A percentile compares a stretch with the other conserved stretches of the same genome.
phyloP scores from a whole-genome alignment of 2,329 filamentous ascomycete genomes.

The Neoscytalidium dimidiatum region DNA sequence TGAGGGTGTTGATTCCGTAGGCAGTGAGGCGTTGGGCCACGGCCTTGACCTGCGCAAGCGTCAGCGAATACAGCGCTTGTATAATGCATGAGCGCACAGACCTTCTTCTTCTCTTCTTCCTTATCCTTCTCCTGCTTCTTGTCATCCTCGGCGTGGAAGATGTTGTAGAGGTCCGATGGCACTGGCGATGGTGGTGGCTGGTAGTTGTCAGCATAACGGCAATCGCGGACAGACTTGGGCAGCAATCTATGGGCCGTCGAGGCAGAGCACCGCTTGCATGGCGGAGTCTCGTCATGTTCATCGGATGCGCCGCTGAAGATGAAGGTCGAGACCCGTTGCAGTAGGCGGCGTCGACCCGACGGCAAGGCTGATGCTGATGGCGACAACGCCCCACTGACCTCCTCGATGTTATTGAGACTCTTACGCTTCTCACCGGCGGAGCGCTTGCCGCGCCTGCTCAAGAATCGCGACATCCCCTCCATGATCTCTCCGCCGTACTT shows the following conservation, averaged over 20 bases:
- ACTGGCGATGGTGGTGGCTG: conserved; percentile 16
- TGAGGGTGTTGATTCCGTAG: conserved; percentile 57
- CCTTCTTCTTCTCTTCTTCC: conserved; percentile 56
- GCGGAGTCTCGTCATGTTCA: neutral
- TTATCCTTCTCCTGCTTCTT: conserved; percentile 58
- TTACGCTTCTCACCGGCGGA: conserved; percentile 34
- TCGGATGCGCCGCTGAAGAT: neutral
- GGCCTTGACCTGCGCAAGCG: conserved; percentile 47
- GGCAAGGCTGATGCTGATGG: conserved; percentile 6
- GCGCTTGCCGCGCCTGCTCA: conserved; percentile 67
- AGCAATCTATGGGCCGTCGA: neutral
- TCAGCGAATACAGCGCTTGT: neutral
- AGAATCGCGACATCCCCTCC: conserved; percentile 63
- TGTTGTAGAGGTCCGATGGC: conserved; percentile 56
- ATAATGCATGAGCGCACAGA: conserved; percentile 24
- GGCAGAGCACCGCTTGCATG: neutral
- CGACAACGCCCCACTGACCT: conserved; percentile 15
- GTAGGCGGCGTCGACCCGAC: conserved; percentile 8
- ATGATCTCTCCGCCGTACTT: conserved; percentile 33
- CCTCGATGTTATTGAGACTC: conserved; percentile 10
- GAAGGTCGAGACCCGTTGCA: conserved; percentile 7
- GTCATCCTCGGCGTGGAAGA: conserved; percentile 64
- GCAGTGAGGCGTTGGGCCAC: conserved; percentile 55
- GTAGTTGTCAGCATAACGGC: neutral
- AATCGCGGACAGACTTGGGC: neutral